Evolutionary conservation across 164 flowering plant species (phyloP).

Genomic region (Liquidambar formosana): DNA sequence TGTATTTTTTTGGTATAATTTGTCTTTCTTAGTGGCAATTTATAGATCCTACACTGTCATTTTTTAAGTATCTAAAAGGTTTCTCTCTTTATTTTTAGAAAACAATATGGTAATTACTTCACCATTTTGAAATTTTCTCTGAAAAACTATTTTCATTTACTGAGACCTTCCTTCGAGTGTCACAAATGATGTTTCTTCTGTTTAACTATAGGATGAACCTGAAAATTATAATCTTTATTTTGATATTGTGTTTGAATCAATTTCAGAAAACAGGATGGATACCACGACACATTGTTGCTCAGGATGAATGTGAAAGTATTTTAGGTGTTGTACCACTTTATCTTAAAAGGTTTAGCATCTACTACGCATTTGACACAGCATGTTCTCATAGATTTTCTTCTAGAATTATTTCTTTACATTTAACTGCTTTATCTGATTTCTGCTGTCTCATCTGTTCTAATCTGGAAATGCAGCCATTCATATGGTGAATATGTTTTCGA

Average conservation of each 20-base stretch:
- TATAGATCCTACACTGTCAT: no score
- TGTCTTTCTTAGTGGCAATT: no score
- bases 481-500: constrained; percentile 98
- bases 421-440: background rate
- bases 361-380: constrained; percentile 9
- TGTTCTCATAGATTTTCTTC: background rate
- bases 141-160: no score
- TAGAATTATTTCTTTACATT: background rate
- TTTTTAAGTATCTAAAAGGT: background rate
- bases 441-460: constrained; percentile 16
- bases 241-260: constrained; percentile 11
- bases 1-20: no score
- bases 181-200: background rate
- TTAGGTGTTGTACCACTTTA: constrained; percentile 93
- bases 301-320: constrained; percentile 62
- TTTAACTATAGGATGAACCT: background rate
- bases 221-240: background rate
- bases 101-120: no score
- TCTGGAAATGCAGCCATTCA: constrained; percentile 75
- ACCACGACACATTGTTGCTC: constrained; percentile 79
- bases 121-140: no score
- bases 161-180: background rate
- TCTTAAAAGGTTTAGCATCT: constrained; percentile 78
- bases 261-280: constrained; percentile 94
- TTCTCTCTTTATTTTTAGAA: background rate